Base-by-base conservation (phyloP, 495 filamentous ascomycete species). In the Paragyromitra xinjiangensis region DNA sequence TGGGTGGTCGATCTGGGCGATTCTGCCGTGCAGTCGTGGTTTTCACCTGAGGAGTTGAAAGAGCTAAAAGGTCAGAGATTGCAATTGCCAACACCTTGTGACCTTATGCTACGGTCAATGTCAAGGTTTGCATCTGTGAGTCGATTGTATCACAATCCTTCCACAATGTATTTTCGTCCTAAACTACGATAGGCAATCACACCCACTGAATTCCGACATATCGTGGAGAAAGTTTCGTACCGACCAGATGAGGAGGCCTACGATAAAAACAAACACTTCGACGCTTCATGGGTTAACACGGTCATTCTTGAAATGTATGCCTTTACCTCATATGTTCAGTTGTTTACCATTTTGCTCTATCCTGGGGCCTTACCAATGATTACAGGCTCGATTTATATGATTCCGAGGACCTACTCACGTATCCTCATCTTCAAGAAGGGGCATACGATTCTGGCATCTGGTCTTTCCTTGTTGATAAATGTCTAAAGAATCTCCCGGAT, bases 291-390 rank as follows among this genome's bases (percentile, higher is more conserved):
- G 42, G 64, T 67, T 19, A 67, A 67, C 24, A 22, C 29, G 44
- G 64, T 67, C 29, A 67, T 67, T 29, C 9, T 67, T 34, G 50
- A 67, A 67, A 50, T 67, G 62, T 67, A 67, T 3, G 7, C 50
- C 11, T n/a, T 19, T 14, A 0, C 48, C 5, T 14, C 1, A 3
- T 14, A 22, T 22, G 19, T 22, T 22, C 19, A 22, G 19, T 22
- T 14, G 0, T 51, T 0, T 51, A 3, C n/a, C 3, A 67, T 16
- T 16, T 53, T 44, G 12, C 44, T 51, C 64, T 22, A 6, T 61
- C 45, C n/a, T n/a, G n/a, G 29, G 19, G 3, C 39, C 26, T 12
- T 64, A 45, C 34, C 16, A 12, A 16, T 26, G 40, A 24, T 26
- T 26, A 44, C 19, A 64, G 62, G 39, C 62, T 40, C 39, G n/a